phyloP scores from a whole-genome alignment of 2,329 filamentous ascomycete species.

The Aspergillus puulaauensis region DNA sequence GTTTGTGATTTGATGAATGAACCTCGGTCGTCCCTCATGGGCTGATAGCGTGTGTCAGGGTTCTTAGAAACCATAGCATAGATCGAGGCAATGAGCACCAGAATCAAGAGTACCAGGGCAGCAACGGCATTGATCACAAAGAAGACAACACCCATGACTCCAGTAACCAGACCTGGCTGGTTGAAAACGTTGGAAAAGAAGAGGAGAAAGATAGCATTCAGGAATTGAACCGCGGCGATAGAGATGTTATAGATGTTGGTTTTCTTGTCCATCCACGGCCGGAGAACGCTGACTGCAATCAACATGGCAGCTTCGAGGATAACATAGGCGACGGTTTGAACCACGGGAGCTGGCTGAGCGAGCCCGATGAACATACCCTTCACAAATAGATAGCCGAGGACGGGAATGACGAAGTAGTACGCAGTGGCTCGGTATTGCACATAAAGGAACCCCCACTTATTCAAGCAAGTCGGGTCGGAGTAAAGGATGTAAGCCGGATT shows the following conservation, averaged over 20 bases:
- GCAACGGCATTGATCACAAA: constrained; percentile 86
- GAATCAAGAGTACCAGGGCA: constrained; percentile 75
- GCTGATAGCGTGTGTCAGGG: constrained; percentile 90
- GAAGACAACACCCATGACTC: constrained; percentile 84
- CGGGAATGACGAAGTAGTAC: constrained; percentile 89
- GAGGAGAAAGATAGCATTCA: constrained; percentile 85
- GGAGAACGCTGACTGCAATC: constrained; percentile 73
- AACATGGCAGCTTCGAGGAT: constrained; percentile 78
- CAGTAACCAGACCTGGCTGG: constrained; percentile 77
- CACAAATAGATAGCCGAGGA: constrained; percentile 74
- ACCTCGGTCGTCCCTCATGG: constrained; percentile 92
- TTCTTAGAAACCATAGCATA: constrained; percentile 89
- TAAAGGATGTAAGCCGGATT: constrained; percentile 97
- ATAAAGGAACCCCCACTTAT: constrained; percentile 98
- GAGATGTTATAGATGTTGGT: constrained; percentile 96
- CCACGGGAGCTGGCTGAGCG: constrained; percentile 66
- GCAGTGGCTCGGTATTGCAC: constrained; percentile 94
- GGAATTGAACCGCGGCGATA: constrained; percentile 84
- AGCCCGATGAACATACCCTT: constrained; percentile 89
- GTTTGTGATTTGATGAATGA: constrained; percentile 98
- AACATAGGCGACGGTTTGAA: constrained; percentile 79
- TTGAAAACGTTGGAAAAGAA: constrained; percentile 87
- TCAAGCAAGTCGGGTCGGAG: constrained; percentile 87
- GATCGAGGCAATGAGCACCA: constrained; percentile 74
- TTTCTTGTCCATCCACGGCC: constrained; percentile 98